phyloP scores from a whole-genome alignment of 805 yeast species.

The Yarrowia sp. region DNA sequence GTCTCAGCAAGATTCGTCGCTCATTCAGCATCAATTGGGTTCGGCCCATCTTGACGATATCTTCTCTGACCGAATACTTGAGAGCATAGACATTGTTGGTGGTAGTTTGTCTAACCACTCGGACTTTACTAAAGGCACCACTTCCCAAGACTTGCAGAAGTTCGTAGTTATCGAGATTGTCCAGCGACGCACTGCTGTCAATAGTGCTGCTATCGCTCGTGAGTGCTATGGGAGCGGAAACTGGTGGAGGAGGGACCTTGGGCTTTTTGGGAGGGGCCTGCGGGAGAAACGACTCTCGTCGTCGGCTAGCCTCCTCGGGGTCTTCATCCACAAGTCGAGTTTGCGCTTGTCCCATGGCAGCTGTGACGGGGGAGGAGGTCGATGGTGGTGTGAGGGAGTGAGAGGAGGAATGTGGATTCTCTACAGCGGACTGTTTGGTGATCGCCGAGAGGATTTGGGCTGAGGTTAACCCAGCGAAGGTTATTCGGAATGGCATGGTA shows the following conservation, averaged over 20 bases:
- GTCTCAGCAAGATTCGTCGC: conserved; percentile 77
- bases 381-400: background rate
- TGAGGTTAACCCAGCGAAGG: conserved; percentile 8
- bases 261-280: conserved; percentile 3
- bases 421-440: background rate
- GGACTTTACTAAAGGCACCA: conserved; percentile 83
- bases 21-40: conserved; percentile 95
- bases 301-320: background rate
- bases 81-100: conserved; percentile 59
- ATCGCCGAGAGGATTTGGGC: conserved; percentile 5
- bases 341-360: conserved; percentile 21
- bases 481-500: background rate
- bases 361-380: background rate
- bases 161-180: conserved; percentile 29
- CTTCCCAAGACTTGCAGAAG: conserved; percentile 66
- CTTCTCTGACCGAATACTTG: conserved; percentile 85
- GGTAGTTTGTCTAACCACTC: conserved; percentile 40
- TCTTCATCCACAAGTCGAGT: conserved; percentile 24
- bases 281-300: conserved; percentile 11
- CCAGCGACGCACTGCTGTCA: conserved; percentile 1
- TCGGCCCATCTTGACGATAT: conserved; percentile 89
- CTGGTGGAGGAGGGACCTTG: background rate
- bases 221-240: background rate
- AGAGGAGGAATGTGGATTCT: background rate
- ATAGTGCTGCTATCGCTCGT: background rate